phyloP scores from a whole-genome alignment of 2,329 filamentous ascomycete species.

The Zasmidium angulare region DNA sequence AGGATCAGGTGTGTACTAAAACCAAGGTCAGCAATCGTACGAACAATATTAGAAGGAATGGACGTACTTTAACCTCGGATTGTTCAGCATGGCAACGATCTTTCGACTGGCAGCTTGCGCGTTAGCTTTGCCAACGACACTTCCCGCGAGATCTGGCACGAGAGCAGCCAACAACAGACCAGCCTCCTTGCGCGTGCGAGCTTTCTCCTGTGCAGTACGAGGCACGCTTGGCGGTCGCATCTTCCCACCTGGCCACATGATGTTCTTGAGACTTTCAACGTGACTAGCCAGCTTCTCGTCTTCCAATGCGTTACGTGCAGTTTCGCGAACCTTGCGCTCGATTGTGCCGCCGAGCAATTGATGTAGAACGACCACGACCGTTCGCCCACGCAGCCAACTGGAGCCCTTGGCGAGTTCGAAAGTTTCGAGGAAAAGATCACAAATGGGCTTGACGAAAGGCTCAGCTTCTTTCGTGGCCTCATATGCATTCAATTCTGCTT shows the following conservation, averaged over 20 bases:
- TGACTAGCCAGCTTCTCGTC: constrained; percentile 79
- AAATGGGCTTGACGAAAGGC: constrained; percentile 97
- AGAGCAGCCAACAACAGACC: constrained; percentile 85
- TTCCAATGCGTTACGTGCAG: constrained; percentile 68
- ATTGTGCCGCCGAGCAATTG: constrained; percentile 95
- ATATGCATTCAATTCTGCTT: constrained; percentile 90
- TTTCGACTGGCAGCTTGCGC: constrained; percentile 86
- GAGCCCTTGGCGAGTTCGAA: constrained; percentile 94
- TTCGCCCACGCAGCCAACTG: constrained; percentile 93
- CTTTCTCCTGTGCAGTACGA: constrained; percentile 71
- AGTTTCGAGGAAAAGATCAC: constrained; percentile 92
- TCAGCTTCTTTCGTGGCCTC: constrained; percentile 78
- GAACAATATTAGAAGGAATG: background rate
- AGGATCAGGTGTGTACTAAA: constrained; percentile 52
- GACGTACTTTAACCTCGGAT: constrained; percentile 80
- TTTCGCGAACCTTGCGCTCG: constrained; percentile 90
- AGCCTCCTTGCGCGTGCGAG: constrained; percentile 80
- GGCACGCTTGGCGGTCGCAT: constrained; percentile 52
- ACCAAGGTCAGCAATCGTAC: constrained; percentile 23
- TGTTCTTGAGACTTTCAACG: constrained; percentile 69
- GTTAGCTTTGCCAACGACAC: constrained; percentile 89
- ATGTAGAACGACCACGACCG: constrained; percentile 93
- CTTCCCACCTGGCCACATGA: constrained; percentile 76
- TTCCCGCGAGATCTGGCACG: constrained; percentile 85
- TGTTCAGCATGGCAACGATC: constrained; percentile 89